Percentiles rank a stretch among this genome's conserved stretches.
phyloP scores from a whole-genome alignment of 192 early-diverging fungal genomes.

The Linnemannia hyalina region DNA sequence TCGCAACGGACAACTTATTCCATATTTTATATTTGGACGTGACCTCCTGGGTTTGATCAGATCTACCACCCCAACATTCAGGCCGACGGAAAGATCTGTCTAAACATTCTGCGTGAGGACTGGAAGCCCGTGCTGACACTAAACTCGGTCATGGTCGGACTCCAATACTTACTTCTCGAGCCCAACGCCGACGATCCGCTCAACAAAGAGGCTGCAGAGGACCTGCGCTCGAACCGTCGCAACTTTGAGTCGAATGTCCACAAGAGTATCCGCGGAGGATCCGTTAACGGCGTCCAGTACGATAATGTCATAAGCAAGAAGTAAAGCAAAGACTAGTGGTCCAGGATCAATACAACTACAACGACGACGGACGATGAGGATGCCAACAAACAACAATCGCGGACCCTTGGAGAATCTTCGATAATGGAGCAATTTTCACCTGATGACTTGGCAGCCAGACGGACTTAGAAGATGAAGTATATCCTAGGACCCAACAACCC shows the following conservation, averaged over 20 bases:
- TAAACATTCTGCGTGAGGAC: constrained; percentile 97
- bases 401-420: background rate
- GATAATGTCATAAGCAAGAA: constrained; percentile 72
- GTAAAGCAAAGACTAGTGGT: constrained; percentile 1
- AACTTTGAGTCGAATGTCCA: constrained; percentile 84
- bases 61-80: constrained; percentile 99
- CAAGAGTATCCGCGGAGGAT: constrained; percentile 83
- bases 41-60: constrained; percentile 39
- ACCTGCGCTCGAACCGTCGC: constrained; percentile 75
- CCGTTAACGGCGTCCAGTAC: constrained; percentile 74
- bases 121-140: constrained; percentile 99
- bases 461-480: background rate
- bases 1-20: background rate
- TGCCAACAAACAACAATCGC: background rate
- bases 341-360: background rate
- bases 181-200: constrained; percentile 98
- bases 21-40: background rate
- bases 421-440: background rate
- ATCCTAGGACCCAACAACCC: background rate
- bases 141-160: constrained; percentile 89
- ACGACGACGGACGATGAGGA: background rate
- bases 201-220: constrained; percentile 95
- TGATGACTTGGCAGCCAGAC: background rate
- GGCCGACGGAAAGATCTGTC: constrained; percentile 94
- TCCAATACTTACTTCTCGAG: constrained; percentile 93